Evolutionary conservation across 2,329 filamentous ascomycete genomes (phyloP).

Genomic region (Penicillium corylophilum): DNA sequence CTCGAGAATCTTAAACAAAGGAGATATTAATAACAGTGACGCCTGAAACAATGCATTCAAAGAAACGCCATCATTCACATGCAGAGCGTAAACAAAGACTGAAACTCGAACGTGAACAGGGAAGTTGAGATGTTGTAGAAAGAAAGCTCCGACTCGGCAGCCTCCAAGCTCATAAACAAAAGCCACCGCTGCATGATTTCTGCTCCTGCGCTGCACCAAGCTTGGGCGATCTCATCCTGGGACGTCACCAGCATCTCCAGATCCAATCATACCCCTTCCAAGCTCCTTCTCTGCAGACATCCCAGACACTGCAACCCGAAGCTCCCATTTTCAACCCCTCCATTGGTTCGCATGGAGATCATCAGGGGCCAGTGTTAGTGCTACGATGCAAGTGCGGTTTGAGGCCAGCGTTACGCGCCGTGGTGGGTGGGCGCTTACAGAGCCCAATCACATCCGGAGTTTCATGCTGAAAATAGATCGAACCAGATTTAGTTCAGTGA

Average conservation of each 20-base stretch:
- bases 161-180: neutral
- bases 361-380: constrained; percentile 5
- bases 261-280: constrained; percentile 11
- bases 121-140: constrained; percentile 1
- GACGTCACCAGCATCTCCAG: neutral
- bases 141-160: constrained; percentile 14
- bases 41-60: constrained; percentile 20
- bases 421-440: constrained; percentile 18
- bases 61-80: constrained; percentile 17
- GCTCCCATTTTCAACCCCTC: neutral
- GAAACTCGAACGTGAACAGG: constrained; percentile 1
- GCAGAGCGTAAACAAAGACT: neutral
- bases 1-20: constrained; percentile 1
- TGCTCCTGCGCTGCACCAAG: neutral
- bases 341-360: constrained; percentile 13
- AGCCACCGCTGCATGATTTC: neutral
- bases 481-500: neutral
- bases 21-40: constrained; percentile 18
- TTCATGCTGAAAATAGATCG: constrained; percentile 17
- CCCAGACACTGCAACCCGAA: constrained; percentile 18
- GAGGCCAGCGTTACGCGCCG: constrained; percentile 19
- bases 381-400: constrained; percentile 8
- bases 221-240: constrained; percentile 5
- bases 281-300: constrained; percentile 15
- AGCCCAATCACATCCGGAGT: constrained; percentile 4